Base-by-base conservation (phyloP, 2,329 filamentous ascomycete species). In the Rutstroemia sp. region DNA sequence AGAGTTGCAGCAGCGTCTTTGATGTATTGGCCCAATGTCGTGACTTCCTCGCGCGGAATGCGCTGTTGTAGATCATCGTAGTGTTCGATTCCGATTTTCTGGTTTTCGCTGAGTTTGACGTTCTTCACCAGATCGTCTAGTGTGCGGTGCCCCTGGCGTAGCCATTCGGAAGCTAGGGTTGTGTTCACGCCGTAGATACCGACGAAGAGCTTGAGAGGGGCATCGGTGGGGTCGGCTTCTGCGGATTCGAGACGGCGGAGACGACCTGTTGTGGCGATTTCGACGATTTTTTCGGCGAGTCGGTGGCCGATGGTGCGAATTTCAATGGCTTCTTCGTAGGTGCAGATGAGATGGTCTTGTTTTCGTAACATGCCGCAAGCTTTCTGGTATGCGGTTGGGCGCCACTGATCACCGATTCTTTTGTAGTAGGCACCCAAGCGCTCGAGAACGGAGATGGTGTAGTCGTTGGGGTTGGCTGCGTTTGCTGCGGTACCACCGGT, bases 281-380 rank as follows among this genome's bases (percentile, higher is more conserved):
- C 92, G 65, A 94, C 89, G 60, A 97, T 94, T 70, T 96, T 96
- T 25, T 80, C 76, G 0, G 91, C 91, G 1, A 96, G 74, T 1
- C 88, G 80, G 10, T 76, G 65, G 7, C 92, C 92, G 38, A 96
- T 83, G 57, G 78, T 80, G 0, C 83, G 82, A 1, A 96, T 76
- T 2, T 72, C 70, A 10, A 78, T 73, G 0, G 92, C 92, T 69
- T 95, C 79, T 49, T 83, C 78, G 57, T 80, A 83, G 0, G 86
- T 92, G 4, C 71, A 75, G 57, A 96, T 80, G 66, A 83, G 86
- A 19, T 65, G 67, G 0, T 73, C 68, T 59, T 92, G 86, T 48
- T 81, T 84, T 46, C 82, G 82, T 12, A 97, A 76, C 3, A 82
- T 87, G n/a, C 77, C 75, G 51, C 95, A 87, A 12, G 82, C 89